A percentile compares a stretch with the other conserved stretches of the same genome.
These are phyloP conservation scores for Penicillium sumatraense DNA, from an alignment of 2,329 filamentous ascomycete genomes.

Conservation along the genomic window DNA sequence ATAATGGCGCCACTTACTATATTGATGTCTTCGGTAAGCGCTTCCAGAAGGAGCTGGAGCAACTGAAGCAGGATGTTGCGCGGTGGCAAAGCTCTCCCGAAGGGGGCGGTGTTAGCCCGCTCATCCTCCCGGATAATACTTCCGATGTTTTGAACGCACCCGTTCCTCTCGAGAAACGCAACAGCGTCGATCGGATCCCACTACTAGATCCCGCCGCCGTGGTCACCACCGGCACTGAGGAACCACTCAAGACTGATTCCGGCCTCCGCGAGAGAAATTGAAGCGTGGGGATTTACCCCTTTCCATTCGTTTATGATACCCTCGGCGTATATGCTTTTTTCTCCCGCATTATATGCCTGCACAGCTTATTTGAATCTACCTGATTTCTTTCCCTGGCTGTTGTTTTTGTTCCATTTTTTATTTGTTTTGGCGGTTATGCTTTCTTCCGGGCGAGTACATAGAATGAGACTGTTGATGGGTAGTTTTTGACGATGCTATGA, in stretches of 20 bases:
- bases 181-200: slow-evolving; percentile 41
- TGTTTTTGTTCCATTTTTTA: too few species aligned
- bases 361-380: background rate
- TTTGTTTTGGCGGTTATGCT: background rate
- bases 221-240: slow-evolving; percentile 26
- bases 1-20: slow-evolving; percentile 97
- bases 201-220: slow-evolving; percentile 37
- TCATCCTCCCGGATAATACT: slow-evolving; percentile 31
- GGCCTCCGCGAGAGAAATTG: slow-evolving; percentile 32
- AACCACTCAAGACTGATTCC: slow-evolving; percentile 14
- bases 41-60: slow-evolving; percentile 94
- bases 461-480: background rate
- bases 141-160: slow-evolving; percentile 23
- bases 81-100: slow-evolving; percentile 72
- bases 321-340: slow-evolving; percentile 6
- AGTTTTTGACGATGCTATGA: background rate
- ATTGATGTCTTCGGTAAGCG: slow-evolving; percentile 97
- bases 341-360: background rate
- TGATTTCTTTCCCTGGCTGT: background rate
- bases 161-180: slow-evolving; percentile 22
- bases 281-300: slow-evolving; percentile 9
- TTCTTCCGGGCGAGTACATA: background rate
- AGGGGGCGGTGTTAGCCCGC: slow-evolving; percentile 34
- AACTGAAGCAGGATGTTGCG: slow-evolving; percentile 82
- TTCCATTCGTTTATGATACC: slow-evolving; percentile 20